A percentile compares a stretch with the other conserved stretches of the same genome.
Conservation (phyloP, 2,329 filamentous ascomycete species). For the Alternaria sp. region DNA sequence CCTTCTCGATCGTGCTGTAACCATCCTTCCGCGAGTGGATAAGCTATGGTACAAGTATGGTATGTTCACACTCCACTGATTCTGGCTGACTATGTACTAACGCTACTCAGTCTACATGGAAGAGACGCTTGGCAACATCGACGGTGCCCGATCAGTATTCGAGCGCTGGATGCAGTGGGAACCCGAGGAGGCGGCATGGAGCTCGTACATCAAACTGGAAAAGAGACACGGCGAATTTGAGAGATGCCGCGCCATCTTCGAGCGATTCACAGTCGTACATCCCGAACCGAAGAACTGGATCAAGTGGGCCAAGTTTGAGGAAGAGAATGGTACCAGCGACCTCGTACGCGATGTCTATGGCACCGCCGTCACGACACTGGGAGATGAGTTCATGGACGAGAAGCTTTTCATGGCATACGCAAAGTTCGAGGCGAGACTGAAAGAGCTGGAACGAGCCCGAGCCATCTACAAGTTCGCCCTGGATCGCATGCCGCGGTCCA, state of each 20-base stretch:
- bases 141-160: constrained; percentile 91
- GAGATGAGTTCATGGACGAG: constrained; percentile 96
- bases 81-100: no score
- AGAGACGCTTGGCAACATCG: constrained; percentile 94
- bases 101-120: constrained; percentile 77
- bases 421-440: constrained; percentile 91
- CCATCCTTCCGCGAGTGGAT: constrained; percentile 86
- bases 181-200: constrained; percentile 94
- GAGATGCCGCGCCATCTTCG: constrained; percentile 86
- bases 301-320: constrained; percentile 97
- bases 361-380: constrained; percentile 83
- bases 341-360: constrained; percentile 92
- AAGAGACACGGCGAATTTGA: constrained; percentile 94
- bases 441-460: constrained; percentile 91
- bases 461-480: constrained; percentile 98
- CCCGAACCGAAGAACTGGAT: constrained; percentile 62
- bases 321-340: constrained; percentile 92
- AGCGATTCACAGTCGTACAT: constrained; percentile 83
- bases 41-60: constrained; percentile 99
- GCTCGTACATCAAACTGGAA: constrained; percentile 95
- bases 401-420: constrained; percentile 94
- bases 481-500: constrained; percentile 87
- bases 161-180: constrained; percentile 99
- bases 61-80: no score
- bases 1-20: constrained; percentile 91